A percentile compares a stretch with the other conserved stretches of the same genome.
phyloP scores from a whole-genome alignment of 306 rosid genomes.

The Abrus precatorius region DNA sequence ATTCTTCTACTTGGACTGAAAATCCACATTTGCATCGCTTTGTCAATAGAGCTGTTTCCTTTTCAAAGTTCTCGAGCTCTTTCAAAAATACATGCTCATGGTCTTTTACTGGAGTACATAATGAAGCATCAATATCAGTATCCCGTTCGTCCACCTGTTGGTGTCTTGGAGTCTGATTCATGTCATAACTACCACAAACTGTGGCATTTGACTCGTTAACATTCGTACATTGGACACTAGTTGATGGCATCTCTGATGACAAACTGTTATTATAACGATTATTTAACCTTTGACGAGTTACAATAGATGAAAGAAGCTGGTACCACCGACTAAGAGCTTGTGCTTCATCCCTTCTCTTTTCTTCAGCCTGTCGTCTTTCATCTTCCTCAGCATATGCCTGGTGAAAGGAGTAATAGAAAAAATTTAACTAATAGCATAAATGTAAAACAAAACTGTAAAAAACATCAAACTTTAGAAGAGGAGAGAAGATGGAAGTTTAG shows the following conservation, averaged over 20 bases:
- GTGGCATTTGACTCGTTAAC: constrained; percentile 44
- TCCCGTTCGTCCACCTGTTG: constrained; percentile 34
- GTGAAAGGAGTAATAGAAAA: constrained; percentile 18
- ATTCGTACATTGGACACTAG: constrained; percentile 38
- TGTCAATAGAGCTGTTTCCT: constrained; percentile 64
- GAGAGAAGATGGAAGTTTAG: constrained; percentile 31
- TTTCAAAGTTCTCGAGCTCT: constrained; percentile 70
- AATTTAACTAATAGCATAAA: constrained; percentile 1
- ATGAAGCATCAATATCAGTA: constrained; percentile 40
- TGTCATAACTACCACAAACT: constrained; percentile 46
- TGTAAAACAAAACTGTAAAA: not conserved
- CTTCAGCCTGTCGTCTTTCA: constrained; percentile 73
- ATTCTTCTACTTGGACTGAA: constrained; percentile 85
- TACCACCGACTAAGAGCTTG: constrained; percentile 86
- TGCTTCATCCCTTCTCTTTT: constrained; percentile 74
- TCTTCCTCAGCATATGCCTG: constrained; percentile 87
- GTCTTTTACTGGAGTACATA: constrained; percentile 46
- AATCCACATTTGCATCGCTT: constrained; percentile 87
- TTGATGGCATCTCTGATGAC: constrained; percentile 48
- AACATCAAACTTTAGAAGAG: constrained; percentile 1
- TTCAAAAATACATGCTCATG: constrained; percentile 85
- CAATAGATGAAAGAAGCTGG: constrained; percentile 88
- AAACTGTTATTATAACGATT: constrained; percentile 64
- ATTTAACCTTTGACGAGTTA: constrained; percentile 85
- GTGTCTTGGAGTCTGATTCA: constrained; percentile 46